Base-by-base conservation (phyloP, 257 asterid genomes). In the Phtheirospermum japonicum region DNA sequence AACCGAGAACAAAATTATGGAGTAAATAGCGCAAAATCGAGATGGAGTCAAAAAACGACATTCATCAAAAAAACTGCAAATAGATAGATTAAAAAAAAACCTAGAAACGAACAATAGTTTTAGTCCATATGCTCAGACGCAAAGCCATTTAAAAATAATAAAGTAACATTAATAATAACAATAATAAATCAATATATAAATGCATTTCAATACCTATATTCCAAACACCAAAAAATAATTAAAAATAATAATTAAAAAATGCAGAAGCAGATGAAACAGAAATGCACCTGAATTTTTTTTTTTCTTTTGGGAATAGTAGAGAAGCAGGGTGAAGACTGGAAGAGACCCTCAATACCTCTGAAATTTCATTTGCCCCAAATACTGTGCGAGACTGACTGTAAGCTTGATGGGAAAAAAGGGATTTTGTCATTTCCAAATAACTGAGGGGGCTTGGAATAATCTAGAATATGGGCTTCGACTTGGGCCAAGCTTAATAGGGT, bases 321-420 rank as follows among this genome's bases (percentile, higher is more conserved):
- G 77, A 71, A 68, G 34, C 28, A 45, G 52, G 32, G 9, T 63
- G 57, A 18, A 7, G 61, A 16, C 10, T 14, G 45, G 63, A 51
- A 66, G 57, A 46, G 46, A 62, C 62, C 71, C 71, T 64, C 23
- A 62, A 61, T 46, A 70, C 70, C 49, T 50, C 70, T 39, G 58
- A 66, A 67, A 63, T 68, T 59, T 48, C 42, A 56, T 30, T 71
- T 59, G 30, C 79, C 77, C 77, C 74, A 7, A 66, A 67, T 7
- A 67, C 19, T 14, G 2, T 5, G 6, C 2, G 30, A n/a, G n/a
- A n/a, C n/a, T n/a, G n/a, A 49, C 30, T 50, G 57, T 30, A 5
- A 31, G 57, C 10, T 31, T 55, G 48, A 52, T 39, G 53, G 37
- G 33, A 37, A 71, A 57, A 7, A 11, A n/a, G 73, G 77, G 65